Conservation (phyloP, 805 yeast genomes). For the Wickerhamiella bombiphila region DNA sequence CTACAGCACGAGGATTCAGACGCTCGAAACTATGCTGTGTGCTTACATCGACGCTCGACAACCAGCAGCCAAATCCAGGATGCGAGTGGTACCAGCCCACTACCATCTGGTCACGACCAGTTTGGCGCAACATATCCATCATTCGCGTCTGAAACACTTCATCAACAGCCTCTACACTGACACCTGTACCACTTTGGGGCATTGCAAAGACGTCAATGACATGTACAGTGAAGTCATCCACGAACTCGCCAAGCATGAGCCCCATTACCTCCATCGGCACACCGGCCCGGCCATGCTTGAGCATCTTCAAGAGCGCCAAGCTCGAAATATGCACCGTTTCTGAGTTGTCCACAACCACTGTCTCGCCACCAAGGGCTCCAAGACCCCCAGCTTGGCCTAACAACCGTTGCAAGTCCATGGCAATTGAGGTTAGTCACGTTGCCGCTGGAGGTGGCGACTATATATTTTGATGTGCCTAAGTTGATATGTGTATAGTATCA, state of each 20-base stretch:
- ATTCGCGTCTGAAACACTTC: conserved; percentile 96
- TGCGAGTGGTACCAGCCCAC: conserved; percentile 99
- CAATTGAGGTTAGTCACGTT: conserved; percentile 1
- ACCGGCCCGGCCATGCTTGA: conserved; percentile 77
- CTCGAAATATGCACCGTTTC: conserved; percentile 96
- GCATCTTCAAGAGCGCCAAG: conserved; percentile 86
- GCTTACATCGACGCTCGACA: conserved; percentile 91
- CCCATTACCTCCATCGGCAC: conserved; percentile 92
- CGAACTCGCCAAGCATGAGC: conserved; percentile 93
- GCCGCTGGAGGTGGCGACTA: no score
- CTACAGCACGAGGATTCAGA: conserved; percentile 88
- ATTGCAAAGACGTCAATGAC: conserved; percentile 97
- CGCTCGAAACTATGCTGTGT: conserved; percentile 97
- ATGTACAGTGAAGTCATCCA: conserved; percentile 91
- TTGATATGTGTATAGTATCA: not conserved
- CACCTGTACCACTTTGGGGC: conserved; percentile 97
- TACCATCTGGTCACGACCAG: conserved; percentile 98
- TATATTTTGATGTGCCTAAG: not conserved
- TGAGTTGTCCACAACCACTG: conserved; percentile 81
- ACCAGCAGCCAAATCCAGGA: conserved; percentile 99
- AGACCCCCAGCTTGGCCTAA: conserved; percentile 22
- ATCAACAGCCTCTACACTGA: conserved; percentile 97
- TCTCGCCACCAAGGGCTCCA: conserved; percentile 31
- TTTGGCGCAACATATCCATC: conserved; percentile 99
- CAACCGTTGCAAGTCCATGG: conserved; percentile 23